Evolutionary conservation across 192 early-diverging fungal species (phyloP).

Genomic region (Rhizoclosmatium globosum): DNA sequence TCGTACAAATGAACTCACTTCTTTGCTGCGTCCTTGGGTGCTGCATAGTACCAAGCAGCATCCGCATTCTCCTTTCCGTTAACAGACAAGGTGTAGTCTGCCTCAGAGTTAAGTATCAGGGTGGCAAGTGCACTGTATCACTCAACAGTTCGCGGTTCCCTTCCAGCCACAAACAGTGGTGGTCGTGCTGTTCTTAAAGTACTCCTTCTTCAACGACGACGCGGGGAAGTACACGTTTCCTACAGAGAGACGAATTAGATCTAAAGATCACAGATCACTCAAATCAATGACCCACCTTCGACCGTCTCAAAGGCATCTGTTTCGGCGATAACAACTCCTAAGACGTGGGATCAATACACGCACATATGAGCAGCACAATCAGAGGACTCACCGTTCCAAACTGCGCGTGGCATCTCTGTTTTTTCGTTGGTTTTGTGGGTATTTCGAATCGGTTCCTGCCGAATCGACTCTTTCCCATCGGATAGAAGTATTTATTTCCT

Average conservation of each 20-base stretch:
- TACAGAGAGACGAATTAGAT: neutral
- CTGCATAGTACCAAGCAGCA: constrained; percentile 58
- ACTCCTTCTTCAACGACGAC: constrained; percentile 47
- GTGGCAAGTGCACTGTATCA: neutral
- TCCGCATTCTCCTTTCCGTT: constrained; percentile 57
- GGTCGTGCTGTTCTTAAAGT: constrained; percentile 45
- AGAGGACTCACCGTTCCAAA: constrained; percentile 1
- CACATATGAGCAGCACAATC: neutral
- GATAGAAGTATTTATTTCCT: too few relatives aligned
- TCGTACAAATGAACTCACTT: neutral
- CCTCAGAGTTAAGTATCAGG: neutral
- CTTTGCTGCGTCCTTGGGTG: constrained; percentile 55
- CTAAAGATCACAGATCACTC: neutral
- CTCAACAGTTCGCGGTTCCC: constrained; percentile 35
- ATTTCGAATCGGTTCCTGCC: too few relatives aligned
- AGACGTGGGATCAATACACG: neutral
- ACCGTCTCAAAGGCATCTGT: constrained; percentile 50
- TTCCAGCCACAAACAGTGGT: constrained; percentile 58
- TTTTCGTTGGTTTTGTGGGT: neutral
- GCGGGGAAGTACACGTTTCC: constrained; percentile 53
- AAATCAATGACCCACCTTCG: constrained; percentile 37
- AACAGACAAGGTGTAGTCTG: constrained; percentile 51
- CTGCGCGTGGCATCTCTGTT: neutral
- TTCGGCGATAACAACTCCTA: constrained; percentile 50
- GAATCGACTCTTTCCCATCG: too few relatives aligned